phyloP scores from a whole-genome alignment of 441 rosid genomes.

The Euphorbia corollata region DNA sequence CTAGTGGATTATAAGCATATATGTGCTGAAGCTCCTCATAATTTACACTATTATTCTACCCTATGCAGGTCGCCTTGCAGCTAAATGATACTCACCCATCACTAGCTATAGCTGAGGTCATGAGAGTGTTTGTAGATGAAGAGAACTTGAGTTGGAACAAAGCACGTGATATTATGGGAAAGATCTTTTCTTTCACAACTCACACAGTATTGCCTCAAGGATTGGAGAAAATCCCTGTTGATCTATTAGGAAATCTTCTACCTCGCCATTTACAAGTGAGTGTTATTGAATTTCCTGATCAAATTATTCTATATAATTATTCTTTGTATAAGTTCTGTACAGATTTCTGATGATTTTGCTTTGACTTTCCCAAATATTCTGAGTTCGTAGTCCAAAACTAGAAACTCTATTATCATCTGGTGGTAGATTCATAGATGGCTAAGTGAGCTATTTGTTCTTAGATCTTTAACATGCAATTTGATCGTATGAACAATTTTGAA shows the following conservation, averaged over 20 bases:
- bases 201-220: constrained; percentile 45
- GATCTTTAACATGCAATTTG: not conserved
- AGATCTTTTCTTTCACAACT: constrained; percentile 44
- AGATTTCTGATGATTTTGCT: constrained; percentile 3
- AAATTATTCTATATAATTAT: not conserved
- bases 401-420: not conserved
- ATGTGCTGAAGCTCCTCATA: not conserved
- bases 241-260: constrained; percentile 40
- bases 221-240: constrained; percentile 46
- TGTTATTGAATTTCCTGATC: constrained; percentile 10
- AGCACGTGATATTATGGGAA: constrained; percentile 40
- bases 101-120: constrained; percentile 43
- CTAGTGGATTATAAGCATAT: not conserved
- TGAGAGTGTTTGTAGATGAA: constrained; percentile 48
- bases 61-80: constrained; percentile 47
- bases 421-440: not conserved
- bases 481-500: not conserved
- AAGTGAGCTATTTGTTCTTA: not conserved
- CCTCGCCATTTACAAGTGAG: constrained; percentile 54
- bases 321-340: not conserved
- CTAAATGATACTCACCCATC: constrained; percentile 58
- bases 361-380: not conserved
- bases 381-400: not conserved
- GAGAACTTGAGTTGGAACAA: constrained; percentile 37
- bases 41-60: not conserved